Percentiles rank a stretch among this genome's conserved stretches.
Conservation (phyloP, 2,329 filamentous ascomycete genomes). For the Ophiosphaerella herpotricha region DNA sequence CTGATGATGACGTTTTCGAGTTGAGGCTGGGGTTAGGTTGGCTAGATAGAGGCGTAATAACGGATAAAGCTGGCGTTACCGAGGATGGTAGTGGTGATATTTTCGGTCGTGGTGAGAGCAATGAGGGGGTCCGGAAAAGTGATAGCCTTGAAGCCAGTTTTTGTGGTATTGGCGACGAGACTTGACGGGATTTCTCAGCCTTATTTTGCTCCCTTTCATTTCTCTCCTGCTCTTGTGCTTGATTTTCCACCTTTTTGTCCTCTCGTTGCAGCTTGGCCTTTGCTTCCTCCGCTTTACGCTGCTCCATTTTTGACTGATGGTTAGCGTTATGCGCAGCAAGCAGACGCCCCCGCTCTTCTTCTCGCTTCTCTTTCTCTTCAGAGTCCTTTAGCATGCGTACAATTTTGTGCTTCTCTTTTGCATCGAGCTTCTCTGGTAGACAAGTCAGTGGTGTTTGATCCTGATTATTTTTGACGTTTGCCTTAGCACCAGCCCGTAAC, state of each 20-base stretch:
- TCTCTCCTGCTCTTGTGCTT: conserved; percentile 1
- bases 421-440: conserved; percentile 14
- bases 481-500: conserved; percentile 26
- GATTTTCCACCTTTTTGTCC: conserved; percentile 3
- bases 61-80: neutral
- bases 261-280: conserved; percentile 1
- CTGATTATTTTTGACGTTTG: conserved; percentile 17
- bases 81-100: neutral
- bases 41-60: conserved; percentile 10
- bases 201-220: neutral
- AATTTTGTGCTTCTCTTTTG: conserved; percentile 26
- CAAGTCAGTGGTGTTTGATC: conserved; percentile 20
- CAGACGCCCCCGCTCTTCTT: conserved; percentile 7
- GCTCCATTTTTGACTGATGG: conserved; percentile 10
- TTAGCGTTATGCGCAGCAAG: conserved; percentile 6
- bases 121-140: conserved; percentile 13
- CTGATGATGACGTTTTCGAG: neutral
- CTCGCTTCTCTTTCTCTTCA: conserved; percentile 18
- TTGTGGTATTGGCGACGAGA: conserved; percentile 1
- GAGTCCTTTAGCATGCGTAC: conserved; percentile 22
- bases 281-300: conserved; percentile 10
- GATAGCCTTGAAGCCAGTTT: conserved; percentile 4
- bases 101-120: conserved; percentile 11
- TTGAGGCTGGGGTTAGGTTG: neutral
- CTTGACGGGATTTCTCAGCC: conserved; percentile 1